Evolutionary conservation across 805 yeast species (phyloP).

Genomic region (Cyberlindnera nakhonratchasimensis): DNA sequence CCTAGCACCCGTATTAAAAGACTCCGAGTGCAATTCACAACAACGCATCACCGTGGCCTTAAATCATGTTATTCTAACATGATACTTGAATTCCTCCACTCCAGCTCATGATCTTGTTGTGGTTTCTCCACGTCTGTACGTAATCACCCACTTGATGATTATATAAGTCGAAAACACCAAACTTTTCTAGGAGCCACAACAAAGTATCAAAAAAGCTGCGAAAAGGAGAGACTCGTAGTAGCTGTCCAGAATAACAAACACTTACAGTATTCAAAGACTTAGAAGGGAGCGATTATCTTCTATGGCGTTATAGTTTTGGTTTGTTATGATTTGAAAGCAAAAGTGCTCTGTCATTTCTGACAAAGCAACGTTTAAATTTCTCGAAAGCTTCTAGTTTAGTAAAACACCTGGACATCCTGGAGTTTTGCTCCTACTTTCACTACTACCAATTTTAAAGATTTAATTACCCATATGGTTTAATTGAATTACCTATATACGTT

Average conservation of each 20-base stretch:
- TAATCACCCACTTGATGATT: background rate
- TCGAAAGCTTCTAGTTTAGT: slow-evolving; percentile 1
- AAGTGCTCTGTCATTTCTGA: slow-evolving; percentile 15
- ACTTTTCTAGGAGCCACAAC: background rate
- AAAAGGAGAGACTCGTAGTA: background rate
- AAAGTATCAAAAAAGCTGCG: background rate
- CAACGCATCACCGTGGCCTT: no score
- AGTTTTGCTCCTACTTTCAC: background rate
- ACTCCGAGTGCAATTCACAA: no score
- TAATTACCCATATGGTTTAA: background rate
- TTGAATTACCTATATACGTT: slow-evolving; percentile 47
- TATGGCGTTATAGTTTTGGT: background rate
- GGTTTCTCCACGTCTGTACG: slow-evolving; percentile 3
- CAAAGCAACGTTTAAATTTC: slow-evolving; percentile 15
- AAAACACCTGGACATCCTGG: background rate
- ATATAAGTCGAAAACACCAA: background rate
- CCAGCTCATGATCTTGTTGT: background rate
- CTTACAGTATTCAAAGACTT: background rate
- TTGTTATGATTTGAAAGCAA: slow-evolving; percentile 3
- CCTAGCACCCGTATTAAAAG: no score
- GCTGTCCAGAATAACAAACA: background rate
- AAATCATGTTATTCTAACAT: no score
- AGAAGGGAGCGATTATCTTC: background rate
- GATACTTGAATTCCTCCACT: background rate
- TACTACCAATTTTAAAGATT: background rate